phyloP scores from a whole-genome alignment of 164 flowering plant species.

The Magnolia kwangsiensis region DNA sequence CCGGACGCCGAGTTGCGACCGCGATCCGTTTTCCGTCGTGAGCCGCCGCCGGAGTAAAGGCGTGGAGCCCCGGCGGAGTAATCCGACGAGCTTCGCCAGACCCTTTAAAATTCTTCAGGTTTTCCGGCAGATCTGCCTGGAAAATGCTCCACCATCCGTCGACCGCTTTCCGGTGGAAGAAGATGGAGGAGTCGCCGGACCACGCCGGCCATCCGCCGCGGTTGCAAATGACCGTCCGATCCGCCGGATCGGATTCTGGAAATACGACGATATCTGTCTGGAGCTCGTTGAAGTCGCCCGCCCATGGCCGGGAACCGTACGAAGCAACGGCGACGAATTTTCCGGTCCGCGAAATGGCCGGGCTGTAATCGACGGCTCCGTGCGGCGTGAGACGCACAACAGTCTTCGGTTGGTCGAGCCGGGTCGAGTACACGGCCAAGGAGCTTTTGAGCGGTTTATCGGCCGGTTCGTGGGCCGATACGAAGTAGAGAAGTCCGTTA shows the following conservation, averaged over 20 bases:
- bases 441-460: conserved; percentile 47
- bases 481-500: conserved; percentile 44
- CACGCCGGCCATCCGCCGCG: conserved; percentile 92
- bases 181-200: conserved; percentile 65
- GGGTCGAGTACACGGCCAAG: conserved; percentile 59
- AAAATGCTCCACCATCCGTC: conserved; percentile 98
- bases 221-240: conserved; percentile 33
- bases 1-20: conserved; percentile 73
- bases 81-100: conserved; percentile 32
- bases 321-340: conserved; percentile 77
- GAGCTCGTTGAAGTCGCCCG: conserved; percentile 69
- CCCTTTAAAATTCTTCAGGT: conserved; percentile 7
- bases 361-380: conserved; percentile 69
- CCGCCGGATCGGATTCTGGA: conserved; percentile 39
- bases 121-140: conserved; percentile 36
- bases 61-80: conserved; percentile 79
- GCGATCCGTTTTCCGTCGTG: conserved; percentile 48
- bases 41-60: conserved; percentile 75
- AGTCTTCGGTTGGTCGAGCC: conserved; percentile 4
- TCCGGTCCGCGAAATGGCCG: conserved; percentile 60
- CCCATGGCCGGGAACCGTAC: conserved; percentile 66
- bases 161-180: conserved; percentile 66
- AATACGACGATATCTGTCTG: conserved; percentile 70
- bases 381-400: conserved; percentile 44
- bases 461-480: conserved; percentile 74